Evolutionary conservation across 306 rosid genomes (phyloP).

Genomic region (Cicer chorassanicum): DNA sequence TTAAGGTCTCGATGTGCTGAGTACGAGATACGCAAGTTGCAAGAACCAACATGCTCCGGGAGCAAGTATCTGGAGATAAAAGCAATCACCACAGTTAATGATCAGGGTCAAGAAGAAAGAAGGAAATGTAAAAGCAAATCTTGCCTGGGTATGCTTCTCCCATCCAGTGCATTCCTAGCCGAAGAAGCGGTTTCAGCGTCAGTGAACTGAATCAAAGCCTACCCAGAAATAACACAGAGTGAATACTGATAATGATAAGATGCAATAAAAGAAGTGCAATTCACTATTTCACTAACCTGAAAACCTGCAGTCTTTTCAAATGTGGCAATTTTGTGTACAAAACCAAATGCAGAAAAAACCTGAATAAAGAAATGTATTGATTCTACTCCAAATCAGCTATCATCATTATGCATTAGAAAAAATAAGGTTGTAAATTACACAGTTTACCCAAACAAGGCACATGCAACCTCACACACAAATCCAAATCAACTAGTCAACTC

Average conservation of each 20-base stretch:
- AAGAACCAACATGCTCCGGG: constrained; percentile 80
- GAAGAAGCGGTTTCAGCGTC: constrained; percentile 84
- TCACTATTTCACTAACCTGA: constrained; percentile 57
- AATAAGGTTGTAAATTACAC: not conserved
- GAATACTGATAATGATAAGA: constrained; percentile 17
- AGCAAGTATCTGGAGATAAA: constrained; percentile 72
- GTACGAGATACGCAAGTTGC: constrained; percentile 83
- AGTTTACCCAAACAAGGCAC: constrained; percentile 7
- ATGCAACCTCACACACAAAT: constrained; percentile 5
- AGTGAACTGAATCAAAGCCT: constrained; percentile 88
- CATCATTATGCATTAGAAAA: constrained; percentile 8
- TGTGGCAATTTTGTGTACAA: constrained; percentile 85
- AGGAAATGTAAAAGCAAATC: constrained; percentile 28
- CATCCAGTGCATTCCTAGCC: constrained; percentile 87
- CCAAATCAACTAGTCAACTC: constrained; percentile 11
- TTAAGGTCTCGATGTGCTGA: constrained; percentile 90
- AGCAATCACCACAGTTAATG: constrained; percentile 29
- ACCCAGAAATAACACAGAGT: constrained; percentile 19
- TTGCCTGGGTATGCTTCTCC: constrained; percentile 93
- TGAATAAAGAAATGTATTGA: constrained; percentile 43
- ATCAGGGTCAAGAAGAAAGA: constrained; percentile 9
- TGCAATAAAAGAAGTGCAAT: constrained; percentile 22
- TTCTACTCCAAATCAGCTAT: constrained; percentile 1
- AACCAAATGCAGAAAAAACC: constrained; percentile 88
- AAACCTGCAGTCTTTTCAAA: constrained; percentile 88